Conservation (phyloP, 148 eudicot genomes). For the Drosera capensis region DNA sequence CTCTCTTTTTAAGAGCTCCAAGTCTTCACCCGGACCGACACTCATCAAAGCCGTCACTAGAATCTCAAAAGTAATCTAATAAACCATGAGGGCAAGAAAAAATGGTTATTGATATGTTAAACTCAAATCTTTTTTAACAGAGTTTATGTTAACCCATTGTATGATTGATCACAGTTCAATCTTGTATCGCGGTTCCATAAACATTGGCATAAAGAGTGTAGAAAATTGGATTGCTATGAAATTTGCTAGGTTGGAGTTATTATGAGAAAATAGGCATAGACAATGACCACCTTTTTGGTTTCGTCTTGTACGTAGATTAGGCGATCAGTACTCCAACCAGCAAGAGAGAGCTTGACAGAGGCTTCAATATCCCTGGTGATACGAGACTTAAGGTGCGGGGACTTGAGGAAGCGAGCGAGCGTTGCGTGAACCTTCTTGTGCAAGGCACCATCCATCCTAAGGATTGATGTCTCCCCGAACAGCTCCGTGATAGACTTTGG, state of each 20-base stretch:
- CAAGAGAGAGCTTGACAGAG: slow-evolving; percentile 29
- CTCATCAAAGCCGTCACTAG: slow-evolving; percentile 60
- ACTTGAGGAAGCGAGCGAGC: slow-evolving; percentile 51
- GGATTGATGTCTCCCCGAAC: slow-evolving; percentile 64
- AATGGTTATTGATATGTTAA: too few species aligned
- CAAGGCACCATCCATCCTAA: slow-evolving; percentile 51
- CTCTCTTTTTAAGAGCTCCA: slow-evolving; percentile 52
- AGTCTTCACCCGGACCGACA: slow-evolving; percentile 56
- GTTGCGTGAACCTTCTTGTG: slow-evolving; percentile 57
- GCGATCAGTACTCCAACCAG: slow-evolving; percentile 29
- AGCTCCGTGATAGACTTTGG: slow-evolving; percentile 70
- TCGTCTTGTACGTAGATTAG: slow-evolving; percentile 59
- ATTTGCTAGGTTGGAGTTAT: too few species aligned
- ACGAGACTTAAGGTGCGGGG: slow-evolving; percentile 49
- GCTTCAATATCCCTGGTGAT: slow-evolving; percentile 40
- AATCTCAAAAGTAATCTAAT: slow-evolving; percentile 65
- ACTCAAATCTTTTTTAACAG: neutral
- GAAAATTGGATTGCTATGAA: too few species aligned
- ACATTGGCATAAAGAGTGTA: neutral
- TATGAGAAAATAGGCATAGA: slow-evolving; percentile 3
- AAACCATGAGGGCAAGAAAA: neutral
- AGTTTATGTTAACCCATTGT: neutral
- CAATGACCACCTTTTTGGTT: slow-evolving; percentile 37
- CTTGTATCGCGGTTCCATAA: neutral
- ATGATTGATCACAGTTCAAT: neutral